A percentile compares a stretch with the other conserved stretches of the same genome.
Evolutionary conservation across 139 green algal species (phyloP).

Genomic region (Micractinium conductrix): DNA sequence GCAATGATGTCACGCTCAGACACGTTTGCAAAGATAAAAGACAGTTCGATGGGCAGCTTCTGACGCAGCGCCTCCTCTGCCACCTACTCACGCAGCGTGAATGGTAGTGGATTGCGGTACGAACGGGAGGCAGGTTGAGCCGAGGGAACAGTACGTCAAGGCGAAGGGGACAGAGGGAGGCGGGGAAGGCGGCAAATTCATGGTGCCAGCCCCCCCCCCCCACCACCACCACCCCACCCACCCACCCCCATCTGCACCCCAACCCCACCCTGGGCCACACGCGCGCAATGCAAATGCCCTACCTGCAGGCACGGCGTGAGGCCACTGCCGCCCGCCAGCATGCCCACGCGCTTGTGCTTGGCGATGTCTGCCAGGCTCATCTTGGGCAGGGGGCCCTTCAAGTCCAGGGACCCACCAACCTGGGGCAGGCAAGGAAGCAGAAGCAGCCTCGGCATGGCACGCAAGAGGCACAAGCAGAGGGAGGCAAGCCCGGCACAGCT

Average conservation of each 20-base stretch:
- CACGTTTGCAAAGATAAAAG: constrained; percentile 74
- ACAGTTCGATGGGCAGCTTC: constrained; percentile 60
- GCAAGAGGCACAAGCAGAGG: no score
- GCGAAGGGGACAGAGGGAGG: no score
- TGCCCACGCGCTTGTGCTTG: constrained; percentile 73
- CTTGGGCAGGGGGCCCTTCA: constrained; percentile 7
- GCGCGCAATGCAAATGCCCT: no score
- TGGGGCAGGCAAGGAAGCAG: background rate
- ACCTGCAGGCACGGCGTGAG: constrained; percentile 73
- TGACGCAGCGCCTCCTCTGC: constrained; percentile 68
- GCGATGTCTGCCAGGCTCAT: constrained; percentile 65
- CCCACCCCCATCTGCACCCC: no score
- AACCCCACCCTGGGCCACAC: no score
- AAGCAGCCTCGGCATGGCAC: background rate
- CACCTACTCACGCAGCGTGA: constrained; percentile 48
- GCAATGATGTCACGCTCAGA: constrained; percentile 75
- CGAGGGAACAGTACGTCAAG: no score
- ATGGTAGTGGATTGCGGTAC: no score
- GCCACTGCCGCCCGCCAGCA: constrained; percentile 77
- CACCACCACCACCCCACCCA: no score
- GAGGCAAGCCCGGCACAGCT: background rate
- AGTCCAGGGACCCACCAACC: constrained; percentile 5
- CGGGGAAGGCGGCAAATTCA: background rate
- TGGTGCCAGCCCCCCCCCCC: no score
- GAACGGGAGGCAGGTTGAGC: no score